Percentiles rank a stretch among this genome's conserved stretches.
These are phyloP conservation scores for Cicer pinnatifidum DNA, from an alignment of 306 rosid species.

Conservation along the genomic window DNA sequence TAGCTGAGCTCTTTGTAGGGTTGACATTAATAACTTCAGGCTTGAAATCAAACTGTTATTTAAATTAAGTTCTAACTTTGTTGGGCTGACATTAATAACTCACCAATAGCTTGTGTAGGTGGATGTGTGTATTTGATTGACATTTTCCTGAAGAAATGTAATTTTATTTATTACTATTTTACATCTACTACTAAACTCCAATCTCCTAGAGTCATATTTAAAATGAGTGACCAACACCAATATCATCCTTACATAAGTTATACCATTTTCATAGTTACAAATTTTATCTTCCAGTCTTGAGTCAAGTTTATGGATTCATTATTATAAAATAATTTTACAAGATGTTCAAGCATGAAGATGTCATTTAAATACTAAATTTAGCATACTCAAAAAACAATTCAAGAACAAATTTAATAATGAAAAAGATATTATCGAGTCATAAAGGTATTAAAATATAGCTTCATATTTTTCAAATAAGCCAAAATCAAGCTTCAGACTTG, in stretches of 20 bases:
- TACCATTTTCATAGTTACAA: too few relatives aligned
- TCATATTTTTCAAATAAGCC: not conserved
- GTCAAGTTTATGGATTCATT: too few relatives aligned
- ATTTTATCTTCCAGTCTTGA: too few relatives aligned
- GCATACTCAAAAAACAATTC: not conserved
- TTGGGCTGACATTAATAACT: not conserved
- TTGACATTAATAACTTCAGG: constrained; percentile 1
- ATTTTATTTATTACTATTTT: not conserved
- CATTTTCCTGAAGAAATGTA: not conserved
- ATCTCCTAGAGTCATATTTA: too few relatives aligned
- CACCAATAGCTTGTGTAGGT: not conserved
- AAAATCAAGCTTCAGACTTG: constrained; percentile 7
- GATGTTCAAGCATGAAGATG: not conserved
- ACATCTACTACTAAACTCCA: too few relatives aligned
- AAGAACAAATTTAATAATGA: not conserved
- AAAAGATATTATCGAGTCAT: not conserved
- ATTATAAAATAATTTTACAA: too few relatives aligned
- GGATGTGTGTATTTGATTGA: not conserved
- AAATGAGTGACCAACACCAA: too few relatives aligned
- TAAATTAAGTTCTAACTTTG: constrained; percentile 3
- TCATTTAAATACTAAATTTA: not conserved
- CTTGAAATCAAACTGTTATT: not conserved
- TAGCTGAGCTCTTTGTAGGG: not conserved
- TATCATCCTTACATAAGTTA: too few relatives aligned
- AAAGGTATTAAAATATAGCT: not conserved